Evolutionary conservation across 23 red algal genomes (phyloP).

Genomic region (Cyanidiococcus yangmingshanensis): DNA sequence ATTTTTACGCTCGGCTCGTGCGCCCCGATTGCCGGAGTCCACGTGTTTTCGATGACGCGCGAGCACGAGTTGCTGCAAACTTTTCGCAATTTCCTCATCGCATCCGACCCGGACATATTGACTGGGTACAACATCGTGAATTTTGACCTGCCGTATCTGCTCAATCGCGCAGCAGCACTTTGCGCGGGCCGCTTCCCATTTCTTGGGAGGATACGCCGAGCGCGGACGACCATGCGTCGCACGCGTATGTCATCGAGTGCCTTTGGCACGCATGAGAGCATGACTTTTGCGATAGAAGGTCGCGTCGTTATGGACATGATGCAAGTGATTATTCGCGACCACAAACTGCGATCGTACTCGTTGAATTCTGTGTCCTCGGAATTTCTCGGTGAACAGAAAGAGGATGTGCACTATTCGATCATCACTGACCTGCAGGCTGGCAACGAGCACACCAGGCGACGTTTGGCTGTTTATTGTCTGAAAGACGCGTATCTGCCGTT

Average conservation of each 20-base stretch:
- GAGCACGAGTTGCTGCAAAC: conserved; percentile 64
- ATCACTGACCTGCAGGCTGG: conserved; percentile 82
- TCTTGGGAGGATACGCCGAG: conserved; percentile 49
- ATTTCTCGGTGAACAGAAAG: conserved; percentile 94
- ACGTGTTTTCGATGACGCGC: conserved; percentile 44
- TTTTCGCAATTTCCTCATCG: conserved; percentile 52
- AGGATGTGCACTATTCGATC: conserved; percentile 98
- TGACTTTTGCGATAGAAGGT: conserved; percentile 74
- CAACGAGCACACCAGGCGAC: conserved; percentile 77
- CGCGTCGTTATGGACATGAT: conserved; percentile 95
- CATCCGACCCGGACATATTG: conserved; percentile 77
- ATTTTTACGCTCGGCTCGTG: conserved; percentile 89
- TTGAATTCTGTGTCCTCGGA: conserved; percentile 95
- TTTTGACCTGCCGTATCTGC: conserved; percentile 96
- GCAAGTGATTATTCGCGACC: conserved; percentile 87
- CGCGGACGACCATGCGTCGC: conserved; percentile 59
- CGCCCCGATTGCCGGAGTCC: conserved; percentile 66
- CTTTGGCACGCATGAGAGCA: conserved; percentile 88
- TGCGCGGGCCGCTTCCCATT: conserved; percentile 54
- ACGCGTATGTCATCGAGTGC: conserved; percentile 77
- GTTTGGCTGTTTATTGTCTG: conserved; percentile 91
- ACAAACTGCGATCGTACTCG: conserved; percentile 96
- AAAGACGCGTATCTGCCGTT: conserved; percentile 89
- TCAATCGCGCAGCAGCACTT: conserved; percentile 66
- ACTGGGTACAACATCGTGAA: conserved; percentile 99